Percentiles rank a stretch among this genome's conserved stretches.
Conservation (phyloP, 1,139 yeast genomes). For the Pneumocystis wakefieldiae region DNA sequence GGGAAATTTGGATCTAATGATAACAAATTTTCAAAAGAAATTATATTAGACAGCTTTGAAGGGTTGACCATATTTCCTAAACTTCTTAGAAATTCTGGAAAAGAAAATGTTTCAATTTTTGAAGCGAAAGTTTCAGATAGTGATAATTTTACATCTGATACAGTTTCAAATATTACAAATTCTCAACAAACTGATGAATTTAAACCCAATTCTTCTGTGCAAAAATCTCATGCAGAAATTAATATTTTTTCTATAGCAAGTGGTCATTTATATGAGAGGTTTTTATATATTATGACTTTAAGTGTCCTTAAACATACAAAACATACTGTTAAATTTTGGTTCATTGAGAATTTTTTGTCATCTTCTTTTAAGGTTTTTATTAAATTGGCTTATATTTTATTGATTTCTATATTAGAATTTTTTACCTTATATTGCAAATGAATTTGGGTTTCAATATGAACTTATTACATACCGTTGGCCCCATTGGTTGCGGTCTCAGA, state of each 20-base stretch:
- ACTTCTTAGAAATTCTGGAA: constrained; percentile 31
- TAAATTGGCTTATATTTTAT: not conserved
- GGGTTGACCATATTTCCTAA: constrained; percentile 38
- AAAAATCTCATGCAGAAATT: constrained; percentile 38
- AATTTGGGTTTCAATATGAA: constrained; percentile 50
- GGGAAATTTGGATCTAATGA: constrained; percentile 5
- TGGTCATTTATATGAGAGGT: constrained; percentile 62
- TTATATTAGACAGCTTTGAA: constrained; percentile 21
- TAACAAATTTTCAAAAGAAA: constrained; percentile 3
- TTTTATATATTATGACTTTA: constrained; percentile 60
- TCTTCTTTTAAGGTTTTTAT: constrained; percentile 38
- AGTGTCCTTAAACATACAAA: constrained; percentile 53
- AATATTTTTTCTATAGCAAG: constrained; percentile 76
- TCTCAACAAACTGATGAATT: not conserved
- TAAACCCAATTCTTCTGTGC: not conserved
- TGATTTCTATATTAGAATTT: constrained; percentile 20
- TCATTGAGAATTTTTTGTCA: constrained; percentile 64
- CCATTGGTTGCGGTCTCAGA: constrained; percentile 62
- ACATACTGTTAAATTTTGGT: constrained; percentile 68
- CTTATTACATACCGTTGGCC: constrained; percentile 85
- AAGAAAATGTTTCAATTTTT: constrained; percentile 27
- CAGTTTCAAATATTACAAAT: constrained; percentile 4
- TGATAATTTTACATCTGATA: constrained; percentile 7
- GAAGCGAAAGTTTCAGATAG: constrained; percentile 6
- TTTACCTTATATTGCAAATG: constrained; percentile 46